Evolutionary conservation across 306 rosid genomes (phyloP), one percentile per base, ranked within the genome.

Genomic region (Acacia melanoxylon): DNA sequence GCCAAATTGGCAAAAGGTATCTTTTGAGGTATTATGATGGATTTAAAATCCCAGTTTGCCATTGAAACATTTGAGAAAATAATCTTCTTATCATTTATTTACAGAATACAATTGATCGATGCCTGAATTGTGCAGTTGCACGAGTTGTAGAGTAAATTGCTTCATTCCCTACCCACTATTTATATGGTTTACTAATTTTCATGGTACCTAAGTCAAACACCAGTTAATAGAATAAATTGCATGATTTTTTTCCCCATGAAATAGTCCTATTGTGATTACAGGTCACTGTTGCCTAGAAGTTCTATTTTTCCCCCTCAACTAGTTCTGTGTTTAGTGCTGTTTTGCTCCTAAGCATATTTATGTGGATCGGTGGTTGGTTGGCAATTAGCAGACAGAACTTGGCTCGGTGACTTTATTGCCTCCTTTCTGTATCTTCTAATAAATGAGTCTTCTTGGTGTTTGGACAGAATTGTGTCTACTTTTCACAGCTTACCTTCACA

Each of bases 401-500:
- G 42, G 41, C 63, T 35, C 15, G 61, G 71, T 63, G 49, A 46
- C 65, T 11, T 49, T 16, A 44, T 82, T 74, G 75, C 63, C 42
- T 67, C 54, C 49, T 0, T 48, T 27, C 45, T 49, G 31, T 40
- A 75, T 51, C 80, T 56, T 74, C 35, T 68, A 54, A n/a, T 74
- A 69, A 80, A 80, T 42, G 17, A 17, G 24, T n/a, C 65, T 70
- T 80, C 79, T 77, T 71, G 82, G 48, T 71, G 76, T 61, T 10
- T 41, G 72, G 80, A 49, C 67, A 71, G 80, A 33, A 68, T 63
- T 61, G 5, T 71, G 48, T 52, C 72, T 63, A 37, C 35, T 70
- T 69, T 75, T 68, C 66, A 37, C 40, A 51, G 70, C 72, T 76
- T 69, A 15, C 19, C 73, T 40, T 16, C 8, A 16, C 58, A 56